Conservation (phyloP, 2,329 filamentous ascomycete genomes). For the Endoconidiophora polonica region DNA sequence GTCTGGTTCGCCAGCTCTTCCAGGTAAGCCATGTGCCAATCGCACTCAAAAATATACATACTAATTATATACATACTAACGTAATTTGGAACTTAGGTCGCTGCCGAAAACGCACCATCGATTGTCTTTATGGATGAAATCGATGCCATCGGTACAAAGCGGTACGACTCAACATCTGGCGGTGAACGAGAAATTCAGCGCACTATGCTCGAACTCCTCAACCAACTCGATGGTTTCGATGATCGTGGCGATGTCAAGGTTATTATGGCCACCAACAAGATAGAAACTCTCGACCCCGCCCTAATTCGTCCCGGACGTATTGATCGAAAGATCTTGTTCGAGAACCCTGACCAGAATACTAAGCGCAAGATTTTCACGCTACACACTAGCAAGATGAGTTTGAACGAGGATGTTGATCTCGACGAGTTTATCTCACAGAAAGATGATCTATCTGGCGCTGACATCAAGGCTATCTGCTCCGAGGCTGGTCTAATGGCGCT, state of each 20-base stretch:
- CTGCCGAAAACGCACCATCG: slow-evolving; percentile 85
- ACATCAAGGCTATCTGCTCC: slow-evolving; percentile 98
- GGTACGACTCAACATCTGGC: slow-evolving; percentile 92
- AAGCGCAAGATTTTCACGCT: slow-evolving; percentile 96
- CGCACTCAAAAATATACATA: slow-evolving; percentile 11
- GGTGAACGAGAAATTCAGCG: slow-evolving; percentile 95
- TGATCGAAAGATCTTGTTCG: slow-evolving; percentile 82
- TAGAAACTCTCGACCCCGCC: slow-evolving; percentile 89
- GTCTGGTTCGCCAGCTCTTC: slow-evolving; percentile 90
- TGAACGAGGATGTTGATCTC: slow-evolving; percentile 90
- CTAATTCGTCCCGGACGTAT: slow-evolving; percentile 95
- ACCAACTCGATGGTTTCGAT: slow-evolving; percentile 97
- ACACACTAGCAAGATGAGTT: slow-evolving; percentile 96
- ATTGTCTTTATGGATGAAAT: slow-evolving; percentile 99
- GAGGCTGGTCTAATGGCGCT: slow-evolving; percentile 90
- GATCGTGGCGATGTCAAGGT: slow-evolving; percentile 98
- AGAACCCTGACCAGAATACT: slow-evolving; percentile 64
- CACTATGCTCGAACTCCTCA: slow-evolving; percentile 95
- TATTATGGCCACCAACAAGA: slow-evolving; percentile 99
- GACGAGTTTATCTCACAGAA: slow-evolving; percentile 98
- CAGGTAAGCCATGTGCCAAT: slow-evolving; percentile 34
- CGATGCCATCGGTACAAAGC: slow-evolving; percentile 95
- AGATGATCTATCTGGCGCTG: slow-evolving; percentile 89
- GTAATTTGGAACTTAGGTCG: slow-evolving; percentile 39
- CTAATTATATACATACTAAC: neutral